Percentiles rank a stretch among this genome's conserved stretches.
phyloP scores from a whole-genome alignment of 257 asterid genomes.

The Gentiana straminea region DNA sequence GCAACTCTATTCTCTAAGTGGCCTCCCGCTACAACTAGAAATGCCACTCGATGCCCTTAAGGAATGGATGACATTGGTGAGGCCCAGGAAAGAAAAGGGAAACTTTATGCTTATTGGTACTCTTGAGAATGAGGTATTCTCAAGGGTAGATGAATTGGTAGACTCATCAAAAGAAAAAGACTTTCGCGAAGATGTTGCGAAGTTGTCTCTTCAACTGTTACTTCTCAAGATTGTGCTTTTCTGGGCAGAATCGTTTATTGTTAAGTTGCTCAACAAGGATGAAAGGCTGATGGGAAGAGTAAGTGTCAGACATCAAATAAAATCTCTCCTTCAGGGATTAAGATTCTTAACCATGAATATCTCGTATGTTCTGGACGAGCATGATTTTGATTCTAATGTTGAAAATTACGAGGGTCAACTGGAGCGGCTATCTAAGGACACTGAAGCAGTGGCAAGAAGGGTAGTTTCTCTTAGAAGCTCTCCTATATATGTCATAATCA shows the following conservation, averaged over 20 bases:
- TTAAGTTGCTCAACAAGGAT: neutral
- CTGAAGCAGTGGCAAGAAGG: neutral
- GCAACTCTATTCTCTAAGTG: neutral
- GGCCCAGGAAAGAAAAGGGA: neutral
- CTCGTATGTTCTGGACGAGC: no score
- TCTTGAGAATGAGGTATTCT: neutral
- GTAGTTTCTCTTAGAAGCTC: conserved; percentile 1
- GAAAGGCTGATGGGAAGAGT: neutral
- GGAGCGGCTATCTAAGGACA: neutral
- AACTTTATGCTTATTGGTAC: neutral
- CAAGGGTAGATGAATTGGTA: neutral
- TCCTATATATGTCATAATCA: neutral
- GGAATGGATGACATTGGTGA: neutral
- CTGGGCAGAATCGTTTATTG: conserved; percentile 3
- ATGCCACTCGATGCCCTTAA: neutral
- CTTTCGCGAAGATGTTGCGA: neutral
- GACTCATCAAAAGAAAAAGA: neutral
- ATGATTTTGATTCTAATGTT: neutral
- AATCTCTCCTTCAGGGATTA: neutral
- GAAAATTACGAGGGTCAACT: neutral
- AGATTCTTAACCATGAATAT: neutral
- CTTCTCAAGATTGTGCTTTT: conserved; percentile 1
- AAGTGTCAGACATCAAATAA: neutral
- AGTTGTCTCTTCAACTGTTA: neutral
- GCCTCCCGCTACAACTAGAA: no score